These are phyloP conservation scores for Pythium oligandrum DNA, from an alignment of 352 stramenopile genomes.

Conservation along the genomic window DNA sequence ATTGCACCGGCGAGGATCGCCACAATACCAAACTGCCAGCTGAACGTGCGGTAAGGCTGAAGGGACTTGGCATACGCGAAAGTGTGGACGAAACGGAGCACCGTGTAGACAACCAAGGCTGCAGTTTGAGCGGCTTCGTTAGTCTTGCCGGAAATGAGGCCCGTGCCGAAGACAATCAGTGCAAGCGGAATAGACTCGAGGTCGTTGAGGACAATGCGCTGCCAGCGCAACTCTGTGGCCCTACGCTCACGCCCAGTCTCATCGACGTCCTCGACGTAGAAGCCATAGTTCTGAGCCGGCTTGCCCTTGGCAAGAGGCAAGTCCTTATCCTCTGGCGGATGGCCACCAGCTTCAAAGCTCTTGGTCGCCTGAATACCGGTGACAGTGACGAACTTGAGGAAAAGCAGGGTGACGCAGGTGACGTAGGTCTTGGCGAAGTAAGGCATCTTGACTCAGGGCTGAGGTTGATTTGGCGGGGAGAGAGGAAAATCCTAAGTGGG, in stretches of 20 bases:
- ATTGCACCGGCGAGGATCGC: constrained; percentile 9
- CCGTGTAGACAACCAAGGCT: constrained; percentile 18
- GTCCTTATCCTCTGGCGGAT: constrained; percentile 29
- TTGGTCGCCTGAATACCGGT: constrained; percentile 31
- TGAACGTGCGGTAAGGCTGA: constrained; percentile 1
- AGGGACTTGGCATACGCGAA: constrained; percentile 9
- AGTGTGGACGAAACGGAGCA: constrained; percentile 12
- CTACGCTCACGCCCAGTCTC: constrained; percentile 18
- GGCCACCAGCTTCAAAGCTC: constrained; percentile 30
- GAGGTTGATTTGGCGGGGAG: too few relatives aligned
- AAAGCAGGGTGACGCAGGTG: constrained; percentile 29
- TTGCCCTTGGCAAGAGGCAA: constrained; percentile 19
- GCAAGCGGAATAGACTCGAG: constrained; percentile 42
- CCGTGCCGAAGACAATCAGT: constrained; percentile 24
- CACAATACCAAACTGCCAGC: constrained; percentile 9
- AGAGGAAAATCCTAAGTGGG: too few relatives aligned
- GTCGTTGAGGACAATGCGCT: constrained; percentile 43
- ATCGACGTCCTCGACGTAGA: constrained; percentile 20
- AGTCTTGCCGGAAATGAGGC: constrained; percentile 20
- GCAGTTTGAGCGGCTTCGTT: constrained; percentile 26
- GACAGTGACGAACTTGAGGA: constrained; percentile 34
- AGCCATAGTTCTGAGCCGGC: constrained; percentile 26
- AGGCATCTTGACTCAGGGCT: constrained; percentile 9
- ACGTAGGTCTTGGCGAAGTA: constrained; percentile 25
- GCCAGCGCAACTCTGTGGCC: constrained; percentile 37